These are phyloP conservation scores for Russula sp. DNA, from an alignment of 768 basidiomycete genomes.

Conservation along the genomic window DNA sequence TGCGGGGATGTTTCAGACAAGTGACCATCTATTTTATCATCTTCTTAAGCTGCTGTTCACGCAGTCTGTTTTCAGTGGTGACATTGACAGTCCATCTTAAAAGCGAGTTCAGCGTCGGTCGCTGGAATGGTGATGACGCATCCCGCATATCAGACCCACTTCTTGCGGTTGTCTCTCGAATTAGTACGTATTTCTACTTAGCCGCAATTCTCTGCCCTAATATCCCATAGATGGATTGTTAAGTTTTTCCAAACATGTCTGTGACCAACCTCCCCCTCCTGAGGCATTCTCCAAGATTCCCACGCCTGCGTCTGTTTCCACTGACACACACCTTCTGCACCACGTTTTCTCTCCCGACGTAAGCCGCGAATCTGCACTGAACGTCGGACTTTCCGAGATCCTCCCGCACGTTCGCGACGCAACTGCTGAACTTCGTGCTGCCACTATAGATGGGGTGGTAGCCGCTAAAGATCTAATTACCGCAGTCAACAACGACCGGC, in stretches of 20 bases:
- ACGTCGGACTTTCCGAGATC: slow-evolving; percentile 38
- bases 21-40: slow-evolving; percentile 30
- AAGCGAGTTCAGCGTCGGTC: slow-evolving; percentile 45
- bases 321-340: slow-evolving; percentile 41
- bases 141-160: slow-evolving; percentile 39
- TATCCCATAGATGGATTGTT: slow-evolving; percentile 37
- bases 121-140: slow-evolving; percentile 47
- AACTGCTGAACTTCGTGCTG: slow-evolving; percentile 39
- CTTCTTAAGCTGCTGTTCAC: background rate
- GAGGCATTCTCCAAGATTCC: slow-evolving; percentile 24
- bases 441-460: slow-evolving; percentile 35
- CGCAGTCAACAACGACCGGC: slow-evolving; percentile 40
- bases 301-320: slow-evolving; percentile 26
- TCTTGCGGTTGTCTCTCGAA: slow-evolving; percentile 38
- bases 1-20: slow-evolving; percentile 33
- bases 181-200: slow-evolving; percentile 34
- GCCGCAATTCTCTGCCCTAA: background rate
- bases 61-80: slow-evolving; percentile 34
- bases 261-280: slow-evolving; percentile 26
- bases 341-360: slow-evolving; percentile 36
- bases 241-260: slow-evolving; percentile 37
- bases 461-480: slow-evolving; percentile 35
- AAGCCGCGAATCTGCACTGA: slow-evolving; percentile 35
- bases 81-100: slow-evolving; percentile 39
- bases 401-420: slow-evolving; percentile 39